Conservation (phyloP, 768 basidiomycete genomes). For the Suillus subluteus region DNA sequence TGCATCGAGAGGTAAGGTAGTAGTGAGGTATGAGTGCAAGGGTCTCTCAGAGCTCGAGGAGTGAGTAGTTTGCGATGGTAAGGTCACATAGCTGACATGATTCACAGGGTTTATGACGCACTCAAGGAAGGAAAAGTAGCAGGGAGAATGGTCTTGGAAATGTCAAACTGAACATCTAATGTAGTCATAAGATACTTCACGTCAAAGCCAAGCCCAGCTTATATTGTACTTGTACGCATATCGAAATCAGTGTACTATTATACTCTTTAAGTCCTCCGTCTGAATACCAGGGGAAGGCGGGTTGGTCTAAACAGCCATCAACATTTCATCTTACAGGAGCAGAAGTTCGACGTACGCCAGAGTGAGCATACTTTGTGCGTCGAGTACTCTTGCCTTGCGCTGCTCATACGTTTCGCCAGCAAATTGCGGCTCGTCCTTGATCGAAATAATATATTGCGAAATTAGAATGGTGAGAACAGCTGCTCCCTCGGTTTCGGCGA, state of each 20-base stretch:
- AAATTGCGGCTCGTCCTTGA: slow-evolving; percentile 56
- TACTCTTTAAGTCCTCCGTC: not conserved
- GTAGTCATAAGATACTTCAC: too few species aligned
- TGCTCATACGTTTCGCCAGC: slow-evolving; percentile 49
- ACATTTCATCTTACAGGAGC: not conserved
- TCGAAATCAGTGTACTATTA: not conserved
- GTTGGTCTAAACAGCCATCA: slow-evolving; percentile 7
- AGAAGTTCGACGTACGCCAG: slow-evolving; percentile 43
- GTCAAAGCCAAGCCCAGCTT: too few species aligned
- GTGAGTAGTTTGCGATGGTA: slow-evolving; percentile 38
- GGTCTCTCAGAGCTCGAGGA: slow-evolving; percentile 54
- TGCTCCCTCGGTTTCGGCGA: slow-evolving; percentile 56
- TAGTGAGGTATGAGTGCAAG: slow-evolving; percentile 53
- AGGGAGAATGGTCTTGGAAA: slow-evolving; percentile 46
- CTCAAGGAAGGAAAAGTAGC: slow-evolving; percentile 44
- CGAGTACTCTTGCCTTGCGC: slow-evolving; percentile 46
- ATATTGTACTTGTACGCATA: not conserved
- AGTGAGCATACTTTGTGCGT: slow-evolving; percentile 41
- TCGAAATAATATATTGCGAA: slow-evolving; percentile 47
- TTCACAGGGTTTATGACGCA: slow-evolving; percentile 40
- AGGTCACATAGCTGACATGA: not conserved
- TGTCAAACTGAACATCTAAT: slow-evolving; percentile 25
- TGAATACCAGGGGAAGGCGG: slow-evolving; percentile 15
- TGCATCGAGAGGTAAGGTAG: slow-evolving; percentile 71
- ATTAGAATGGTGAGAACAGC: slow-evolving; percentile 55